Evolutionary conservation across 129 eudicot species (phyloP), one percentile per base, ranked within the genome.

Genomic region (Ambrosia trifida): DNA sequence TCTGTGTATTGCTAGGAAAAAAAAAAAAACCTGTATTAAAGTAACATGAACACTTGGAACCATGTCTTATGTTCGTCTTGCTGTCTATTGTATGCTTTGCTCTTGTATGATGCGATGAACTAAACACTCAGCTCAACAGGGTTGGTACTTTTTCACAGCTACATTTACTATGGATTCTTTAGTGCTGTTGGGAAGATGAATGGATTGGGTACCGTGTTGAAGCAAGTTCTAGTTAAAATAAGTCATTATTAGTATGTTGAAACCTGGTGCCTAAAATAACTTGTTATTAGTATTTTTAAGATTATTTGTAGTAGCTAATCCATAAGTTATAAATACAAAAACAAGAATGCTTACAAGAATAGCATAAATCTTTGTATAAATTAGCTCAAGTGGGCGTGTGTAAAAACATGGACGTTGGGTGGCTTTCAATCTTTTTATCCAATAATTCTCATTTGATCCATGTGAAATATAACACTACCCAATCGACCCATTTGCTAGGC

Each of bases 391-490:
- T 24, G 16, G 3, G 4, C 11, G 64, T 57, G 38, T 24, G 3
- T n/a, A n/a, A n/a, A n/a, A n/a, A n/a, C n/a, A n/a, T n/a, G n/a
- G n/a, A n/a, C n/a, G n/a, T n/a, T n/a, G n/a, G n/a, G n/a, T n/a
- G n/a, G n/a, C n/a, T n/a, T n/a, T n/a, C n/a, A n/a, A n/a, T n/a
- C n/a, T n/a, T n/a, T n/a, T n/a, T n/a, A n/a, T n/a, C n/a, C n/a
- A n/a, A n/a, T n/a, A n/a, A n/a, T n/a, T n/a, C n/a, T n/a, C n/a
- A n/a, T n/a, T n/a, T n/a, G n/a, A n/a, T n/a, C n/a, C n/a, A n/a
- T n/a, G n/a, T n/a, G n/a, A n/a, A n/a, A 54, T 54, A 54, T 11
- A 57, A 57, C 35, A 57, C 36, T 20, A 24, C 63, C 30, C 63
- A 28, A 10, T 56, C 35, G 10, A 57, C n/a, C n/a, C n/a, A n/a